phyloP scores from a whole-genome alignment of 345 rosid genomes.

The Eutrema yunnanense region DNA sequence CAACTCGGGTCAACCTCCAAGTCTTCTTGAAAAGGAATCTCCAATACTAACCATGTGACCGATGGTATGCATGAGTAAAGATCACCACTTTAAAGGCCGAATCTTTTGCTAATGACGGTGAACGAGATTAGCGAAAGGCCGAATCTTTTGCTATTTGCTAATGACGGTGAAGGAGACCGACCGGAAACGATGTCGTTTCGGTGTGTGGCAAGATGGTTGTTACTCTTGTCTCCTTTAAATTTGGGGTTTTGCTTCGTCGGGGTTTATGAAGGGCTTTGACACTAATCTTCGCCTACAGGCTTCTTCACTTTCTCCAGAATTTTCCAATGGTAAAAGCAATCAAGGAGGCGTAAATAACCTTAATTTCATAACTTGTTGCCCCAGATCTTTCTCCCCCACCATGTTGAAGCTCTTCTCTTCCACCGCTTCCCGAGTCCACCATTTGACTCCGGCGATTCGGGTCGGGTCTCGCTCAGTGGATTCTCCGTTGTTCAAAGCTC shows the following conservation, averaged over 20 bases:
- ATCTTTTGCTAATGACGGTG: not conserved
- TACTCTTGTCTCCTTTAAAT: not conserved
- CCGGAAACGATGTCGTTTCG: not conserved
- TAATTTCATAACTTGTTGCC: not conserved
- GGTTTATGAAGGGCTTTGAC: conserved; percentile 60
- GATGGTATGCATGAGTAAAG: not conserved
- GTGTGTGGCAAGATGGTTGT: not conserved
- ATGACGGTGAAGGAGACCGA: not conserved
- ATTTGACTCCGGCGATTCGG: conserved; percentile 33
- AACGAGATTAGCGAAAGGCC: not conserved
- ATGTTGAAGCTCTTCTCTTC: conserved; percentile 69
- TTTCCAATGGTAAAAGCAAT: conserved; percentile 25
- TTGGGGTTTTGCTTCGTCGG: conserved; percentile 24
- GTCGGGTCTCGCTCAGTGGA: conserved; percentile 23
- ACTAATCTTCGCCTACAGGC: conserved; percentile 20
- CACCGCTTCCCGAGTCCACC: conserved; percentile 33
- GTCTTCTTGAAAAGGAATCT: too few relatives aligned
- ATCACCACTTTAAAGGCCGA: not conserved
- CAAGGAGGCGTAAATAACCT: not conserved
- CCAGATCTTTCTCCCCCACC: conserved; percentile 10
- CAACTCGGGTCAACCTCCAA: conserved; percentile 40
- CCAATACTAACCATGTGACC: too few relatives aligned
- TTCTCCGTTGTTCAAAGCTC: conserved; percentile 37
- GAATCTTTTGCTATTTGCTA: too few relatives aligned
- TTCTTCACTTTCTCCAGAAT: conserved; percentile 8